Percentiles rank a stretch among this genome's conserved stretches.
Conservation (phyloP, 139 green algal genomes). For the Spirogloea muscicola region DNA sequence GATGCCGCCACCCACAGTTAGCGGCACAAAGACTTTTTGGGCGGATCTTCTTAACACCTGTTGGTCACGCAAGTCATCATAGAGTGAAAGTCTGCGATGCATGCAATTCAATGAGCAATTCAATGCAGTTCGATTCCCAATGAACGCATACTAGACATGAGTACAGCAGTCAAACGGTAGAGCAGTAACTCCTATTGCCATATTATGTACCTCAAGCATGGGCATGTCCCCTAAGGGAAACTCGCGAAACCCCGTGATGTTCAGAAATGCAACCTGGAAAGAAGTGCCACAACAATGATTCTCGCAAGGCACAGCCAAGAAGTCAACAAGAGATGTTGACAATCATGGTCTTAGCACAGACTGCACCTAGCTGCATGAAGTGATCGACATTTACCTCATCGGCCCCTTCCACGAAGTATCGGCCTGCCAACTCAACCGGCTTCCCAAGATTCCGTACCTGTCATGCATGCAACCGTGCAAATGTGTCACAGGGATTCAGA, state of each 20-base stretch:
- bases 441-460: conserved; percentile 88
- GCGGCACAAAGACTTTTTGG: conserved; percentile 94
- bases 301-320: too few species aligned
- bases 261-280: conserved; percentile 88
- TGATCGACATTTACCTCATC: conserved; percentile 68
- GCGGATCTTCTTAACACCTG: conserved; percentile 63
- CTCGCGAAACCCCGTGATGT: conserved; percentile 96
- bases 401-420: conserved; percentile 91
- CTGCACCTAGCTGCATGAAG: not conserved
- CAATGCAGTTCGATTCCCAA: not conserved
- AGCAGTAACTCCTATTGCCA: not conserved
- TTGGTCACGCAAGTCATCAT: not conserved
- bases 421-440: conserved; percentile 65
- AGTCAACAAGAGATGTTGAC: too few species aligned
- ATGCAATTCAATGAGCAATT: too few species aligned
- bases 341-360: not conserved
- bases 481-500: not conserved
- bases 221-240: conserved; percentile 88
- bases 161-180: not conserved
- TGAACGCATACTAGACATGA: not conserved
- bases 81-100: not conserved
- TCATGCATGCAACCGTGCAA: not conserved
- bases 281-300: too few species aligned
- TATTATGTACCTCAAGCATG: conserved; percentile 84
- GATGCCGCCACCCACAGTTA: conserved; percentile 97